Percentiles rank a stretch among this genome's conserved stretches.
These are phyloP conservation scores for Pinus albicaulis DNA, from an alignment of 75 land plant species.

Conservation along the genomic window DNA sequence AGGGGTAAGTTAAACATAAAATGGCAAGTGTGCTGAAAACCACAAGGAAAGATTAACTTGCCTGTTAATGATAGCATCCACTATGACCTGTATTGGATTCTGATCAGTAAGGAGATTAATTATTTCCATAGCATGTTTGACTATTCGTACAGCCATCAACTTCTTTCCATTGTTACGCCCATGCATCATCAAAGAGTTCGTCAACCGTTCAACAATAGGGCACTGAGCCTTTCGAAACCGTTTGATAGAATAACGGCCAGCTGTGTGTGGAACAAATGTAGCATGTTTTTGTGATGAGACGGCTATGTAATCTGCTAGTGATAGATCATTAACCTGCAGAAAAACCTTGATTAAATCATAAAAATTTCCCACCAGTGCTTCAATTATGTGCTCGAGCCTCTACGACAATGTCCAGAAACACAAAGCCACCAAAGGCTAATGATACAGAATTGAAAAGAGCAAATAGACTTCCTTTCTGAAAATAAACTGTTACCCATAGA, in stretches of 20 bases:
- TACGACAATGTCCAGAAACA: too few species aligned
- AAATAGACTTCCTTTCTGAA: too few species aligned
- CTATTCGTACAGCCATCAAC: slow-evolving; percentile 72
- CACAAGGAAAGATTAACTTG: slow-evolving; percentile 1
- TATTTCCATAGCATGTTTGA: slow-evolving; percentile 82
- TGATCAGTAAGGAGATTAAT: slow-evolving; percentile 67
- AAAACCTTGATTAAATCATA: too few species aligned
- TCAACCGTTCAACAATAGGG: slow-evolving; percentile 80
- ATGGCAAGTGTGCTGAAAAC: too few species aligned
- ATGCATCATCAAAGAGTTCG: slow-evolving; percentile 85
- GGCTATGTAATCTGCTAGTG: slow-evolving; percentile 65
- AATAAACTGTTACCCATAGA: too few species aligned
- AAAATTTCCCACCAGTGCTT: too few species aligned
- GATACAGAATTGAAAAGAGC: too few species aligned
- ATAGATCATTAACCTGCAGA: slow-evolving; percentile 49
- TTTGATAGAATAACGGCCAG: slow-evolving; percentile 71
- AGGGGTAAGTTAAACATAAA: too few species aligned
- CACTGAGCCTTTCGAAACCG: slow-evolving; percentile 79
- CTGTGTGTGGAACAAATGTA: slow-evolving; percentile 72
- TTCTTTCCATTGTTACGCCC: slow-evolving; percentile 85
- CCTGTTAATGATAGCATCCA: slow-evolving; percentile 85
- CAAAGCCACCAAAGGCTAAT: too few species aligned
- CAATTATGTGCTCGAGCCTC: too few species aligned
- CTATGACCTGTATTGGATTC: slow-evolving; percentile 79
- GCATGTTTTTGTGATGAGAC: slow-evolving; percentile 50